phyloP scores from a whole-genome alignment of 495 filamentous ascomycete species.

The Xylaria flabelliformis region DNA sequence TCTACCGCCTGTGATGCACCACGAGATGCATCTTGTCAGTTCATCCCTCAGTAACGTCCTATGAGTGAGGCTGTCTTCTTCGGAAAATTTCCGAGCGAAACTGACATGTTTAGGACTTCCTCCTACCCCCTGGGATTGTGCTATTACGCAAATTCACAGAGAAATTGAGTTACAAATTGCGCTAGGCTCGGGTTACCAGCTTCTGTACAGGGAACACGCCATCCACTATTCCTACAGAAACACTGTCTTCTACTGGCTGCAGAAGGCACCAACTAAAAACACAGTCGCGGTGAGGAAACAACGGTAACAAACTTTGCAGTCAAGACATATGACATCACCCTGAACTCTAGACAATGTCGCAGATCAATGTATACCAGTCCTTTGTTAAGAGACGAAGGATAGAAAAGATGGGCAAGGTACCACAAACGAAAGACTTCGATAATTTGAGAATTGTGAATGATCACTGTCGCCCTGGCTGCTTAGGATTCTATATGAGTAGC shows the following conservation, averaged over 20 bases:
- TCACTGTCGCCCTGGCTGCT: not conserved
- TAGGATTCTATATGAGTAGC: not conserved
- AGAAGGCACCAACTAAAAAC: not conserved
- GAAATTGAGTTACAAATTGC: conserved; percentile 17
- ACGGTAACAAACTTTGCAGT: not conserved
- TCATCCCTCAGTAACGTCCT: not conserved
- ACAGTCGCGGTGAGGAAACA: not conserved
- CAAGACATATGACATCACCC: not conserved
- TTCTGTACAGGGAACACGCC: conserved; percentile 10
- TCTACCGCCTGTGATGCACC: not conserved
- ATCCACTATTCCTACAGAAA: conserved; percentile 3
- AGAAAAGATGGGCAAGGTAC: not conserved
- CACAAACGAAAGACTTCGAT: not conserved
- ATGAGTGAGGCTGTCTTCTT: not conserved
- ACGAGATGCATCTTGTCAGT: not conserved
- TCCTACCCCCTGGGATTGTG: not conserved
- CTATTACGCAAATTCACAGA: not conserved
- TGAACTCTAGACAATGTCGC: not conserved
- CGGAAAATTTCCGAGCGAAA: not conserved
- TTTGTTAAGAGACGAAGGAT: not conserved
- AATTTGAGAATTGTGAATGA: not conserved
- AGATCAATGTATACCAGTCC: not conserved
- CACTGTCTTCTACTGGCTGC: not conserved
- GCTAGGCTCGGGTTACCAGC: conserved; percentile 17
- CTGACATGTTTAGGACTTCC: not conserved